These are phyloP conservation scores for Colletotrichum lupini DNA, from an alignment of 2,329 filamentous ascomycete species.

Conservation along the genomic window DNA sequence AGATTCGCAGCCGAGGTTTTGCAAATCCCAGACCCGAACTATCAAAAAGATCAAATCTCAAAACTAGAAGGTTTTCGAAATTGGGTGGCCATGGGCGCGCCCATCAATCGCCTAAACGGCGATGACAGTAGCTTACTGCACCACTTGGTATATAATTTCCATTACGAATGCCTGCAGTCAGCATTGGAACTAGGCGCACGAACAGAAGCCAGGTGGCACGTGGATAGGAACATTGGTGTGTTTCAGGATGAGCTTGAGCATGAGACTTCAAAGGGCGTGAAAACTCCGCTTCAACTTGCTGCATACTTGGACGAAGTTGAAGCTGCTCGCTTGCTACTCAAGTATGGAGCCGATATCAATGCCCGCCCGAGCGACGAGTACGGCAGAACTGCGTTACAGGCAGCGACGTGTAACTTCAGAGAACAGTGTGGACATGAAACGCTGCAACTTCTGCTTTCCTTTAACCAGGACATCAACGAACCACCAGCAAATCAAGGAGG, in stretches of 20 bases:
- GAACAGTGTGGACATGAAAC: too few species aligned
- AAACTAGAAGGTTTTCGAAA: not conserved
- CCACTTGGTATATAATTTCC: not conserved
- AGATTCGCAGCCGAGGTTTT: too few species aligned
- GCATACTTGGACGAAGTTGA: not conserved
- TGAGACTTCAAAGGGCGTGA: accelerated
- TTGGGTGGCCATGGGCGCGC: not conserved
- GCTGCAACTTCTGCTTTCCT: not conserved
- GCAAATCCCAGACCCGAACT: too few species aligned
- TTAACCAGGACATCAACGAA: not conserved
- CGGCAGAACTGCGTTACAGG: constrained; percentile 5
- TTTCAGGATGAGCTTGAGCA: not conserved
- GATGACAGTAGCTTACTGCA: not conserved
- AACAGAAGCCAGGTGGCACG: not conserved
- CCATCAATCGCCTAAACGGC: not conserved
- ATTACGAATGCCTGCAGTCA: not conserved
- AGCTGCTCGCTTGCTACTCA: not conserved
- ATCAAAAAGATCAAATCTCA: too few species aligned
- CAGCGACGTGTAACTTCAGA: not conserved
- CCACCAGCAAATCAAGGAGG: not conserved
- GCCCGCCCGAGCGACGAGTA: not conserved
- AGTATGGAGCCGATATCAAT: not conserved
- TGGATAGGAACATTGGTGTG: accelerated
- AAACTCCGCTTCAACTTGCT: not conserved
- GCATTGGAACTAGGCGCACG: not conserved